Base-by-base conservation (phyloP, 2,329 filamentous ascomycete species). In the Lachnum nothofagi region DNA sequence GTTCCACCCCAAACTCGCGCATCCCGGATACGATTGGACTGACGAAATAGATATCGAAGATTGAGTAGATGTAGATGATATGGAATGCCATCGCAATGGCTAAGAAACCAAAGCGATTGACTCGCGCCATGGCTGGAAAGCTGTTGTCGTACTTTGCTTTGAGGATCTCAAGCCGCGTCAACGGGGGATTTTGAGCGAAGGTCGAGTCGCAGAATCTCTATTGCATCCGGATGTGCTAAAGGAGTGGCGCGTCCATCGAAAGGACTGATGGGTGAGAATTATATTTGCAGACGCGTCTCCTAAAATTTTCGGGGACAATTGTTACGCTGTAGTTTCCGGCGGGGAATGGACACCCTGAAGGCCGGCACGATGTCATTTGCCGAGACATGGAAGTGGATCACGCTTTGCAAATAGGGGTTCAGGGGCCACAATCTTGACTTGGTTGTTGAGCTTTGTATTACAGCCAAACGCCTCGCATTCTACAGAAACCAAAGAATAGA, bases 31-130 rank as follows among this genome's bases (percentile, higher is more conserved):
- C 93, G 60, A 98, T 93, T 19, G 93, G 93, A 67, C 90, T 96
- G 65, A 96, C 90, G 66, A 98, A 98, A 71, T 98, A 97, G 56
- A 97, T 93, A 68, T 96, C 91, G 71, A 98, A 98, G 63, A 97
- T 97, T 52, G 90, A 95, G 66, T 85, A 87, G 48, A 95, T 85
- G 68, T 98, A 98, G 57, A 95, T 80, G 46, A 97, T 68, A 70
- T 98, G 94, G 67, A 98, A 98, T 53, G 91, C 72, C 65, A 96
- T 79, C 60, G 93, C 93, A 65, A 95, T 80, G 66, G 85, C 83
- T 68, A 97, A 72, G 67, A 98, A 97, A 65, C 84, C 85, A 64
- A 87, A 80, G 65, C 91, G 88, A 60, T 71, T 72, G 58, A 76
- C 70, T 52, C 72, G 66, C 54, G 76, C 76, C 80, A 83, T 83